Percentiles rank a stretch among this genome's conserved stretches.
phyloP scores from a whole-genome alignment of 306 rosid genomes.

The Prosopis cineraria region DNA sequence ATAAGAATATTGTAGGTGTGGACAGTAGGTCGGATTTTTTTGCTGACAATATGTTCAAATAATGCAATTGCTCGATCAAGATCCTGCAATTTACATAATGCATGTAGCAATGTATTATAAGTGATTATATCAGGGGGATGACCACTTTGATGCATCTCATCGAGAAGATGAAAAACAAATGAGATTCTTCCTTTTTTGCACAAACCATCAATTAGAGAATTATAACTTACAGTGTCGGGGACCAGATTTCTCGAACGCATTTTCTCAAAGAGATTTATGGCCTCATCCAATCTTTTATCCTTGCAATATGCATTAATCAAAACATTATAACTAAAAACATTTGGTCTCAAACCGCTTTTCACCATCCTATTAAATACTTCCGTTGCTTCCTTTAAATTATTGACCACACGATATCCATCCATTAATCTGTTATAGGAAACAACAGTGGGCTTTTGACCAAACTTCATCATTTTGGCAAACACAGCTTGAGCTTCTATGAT shows the following conservation, averaged over 20 bases:
- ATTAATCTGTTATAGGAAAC: not conserved
- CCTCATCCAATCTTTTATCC: not conserved
- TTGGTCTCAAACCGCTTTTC: not conserved
- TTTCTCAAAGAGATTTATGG: not conserved
- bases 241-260: not conserved
- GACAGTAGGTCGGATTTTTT: not conserved
- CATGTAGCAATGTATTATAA: not conserved
- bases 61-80: not conserved
- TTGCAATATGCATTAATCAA: not conserved
- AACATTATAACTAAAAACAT: not conserved
- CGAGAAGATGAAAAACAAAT: not conserved
- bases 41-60: not conserved
- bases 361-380: not conserved
- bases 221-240: not conserved
- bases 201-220: not conserved
- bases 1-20: not conserved
- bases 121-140: not conserved
- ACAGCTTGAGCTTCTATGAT: not conserved
- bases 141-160: not conserved
- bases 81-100: not conserved
- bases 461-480: not conserved
- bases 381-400: not conserved
- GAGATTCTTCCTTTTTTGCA: slow-evolving; percentile 1
- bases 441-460: not conserved
- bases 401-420: not conserved